Evolutionary conservation across 352 stramenopile species (phyloP).

Genomic region (Globisporangium solare): DNA sequence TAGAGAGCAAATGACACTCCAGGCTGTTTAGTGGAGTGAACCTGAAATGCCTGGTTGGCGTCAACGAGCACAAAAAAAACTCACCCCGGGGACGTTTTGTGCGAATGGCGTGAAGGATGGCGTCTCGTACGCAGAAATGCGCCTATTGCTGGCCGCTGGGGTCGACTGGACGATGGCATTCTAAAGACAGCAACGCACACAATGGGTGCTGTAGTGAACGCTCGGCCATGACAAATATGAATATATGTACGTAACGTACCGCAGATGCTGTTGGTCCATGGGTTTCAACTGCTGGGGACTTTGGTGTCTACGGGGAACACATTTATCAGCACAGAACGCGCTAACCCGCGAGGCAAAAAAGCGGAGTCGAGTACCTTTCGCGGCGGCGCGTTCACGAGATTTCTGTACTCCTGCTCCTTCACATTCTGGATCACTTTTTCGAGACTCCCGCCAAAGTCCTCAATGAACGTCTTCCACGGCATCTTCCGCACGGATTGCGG

Average conservation of each 20-base stretch:
- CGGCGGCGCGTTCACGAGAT: slow-evolving; percentile 37
- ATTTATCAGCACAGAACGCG: too few relatives aligned
- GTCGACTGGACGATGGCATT: slow-evolving; percentile 1
- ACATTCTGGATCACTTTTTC: slow-evolving; percentile 72
- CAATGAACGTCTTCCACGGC: slow-evolving; percentile 76
- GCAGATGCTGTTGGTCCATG: too few relatives aligned
- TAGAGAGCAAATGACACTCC: not conserved
- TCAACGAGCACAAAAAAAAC: not conserved
- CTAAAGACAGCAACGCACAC: not conserved
- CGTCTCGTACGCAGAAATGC: slow-evolving; percentile 37
- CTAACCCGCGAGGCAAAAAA: too few relatives aligned
- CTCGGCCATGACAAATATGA: too few relatives aligned
- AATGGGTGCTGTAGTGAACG: too few relatives aligned
- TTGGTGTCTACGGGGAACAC: too few relatives aligned
- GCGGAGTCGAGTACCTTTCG: slow-evolving; percentile 16
- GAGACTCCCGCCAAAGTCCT: slow-evolving; percentile 71
- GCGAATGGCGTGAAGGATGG: slow-evolving; percentile 24
- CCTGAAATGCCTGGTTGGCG: too few relatives aligned
- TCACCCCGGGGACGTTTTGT: slow-evolving; percentile 21
- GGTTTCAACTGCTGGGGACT: too few relatives aligned
- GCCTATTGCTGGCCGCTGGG: slow-evolving; percentile 11
- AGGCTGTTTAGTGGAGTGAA: too few relatives aligned
- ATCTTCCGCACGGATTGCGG: slow-evolving; percentile 69
- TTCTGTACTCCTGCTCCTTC: slow-evolving; percentile 17
- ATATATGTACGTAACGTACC: too few relatives aligned